phyloP scores from a whole-genome alignment of 2,329 filamentous ascomycete genomes.

The Fusarium acutatum region DNA sequence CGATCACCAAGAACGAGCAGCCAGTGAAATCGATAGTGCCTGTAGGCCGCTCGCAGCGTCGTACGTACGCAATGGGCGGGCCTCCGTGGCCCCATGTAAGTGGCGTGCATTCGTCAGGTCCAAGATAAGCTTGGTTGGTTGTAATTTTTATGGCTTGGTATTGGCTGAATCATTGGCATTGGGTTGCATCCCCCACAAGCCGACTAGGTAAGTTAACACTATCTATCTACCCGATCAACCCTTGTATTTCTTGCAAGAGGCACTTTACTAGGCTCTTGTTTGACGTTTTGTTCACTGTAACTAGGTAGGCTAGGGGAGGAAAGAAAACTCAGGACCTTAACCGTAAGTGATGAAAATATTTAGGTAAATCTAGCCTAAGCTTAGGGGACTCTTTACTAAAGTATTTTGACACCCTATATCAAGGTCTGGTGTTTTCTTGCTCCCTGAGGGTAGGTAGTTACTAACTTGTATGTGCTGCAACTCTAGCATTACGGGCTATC shows the following conservation, averaged over 20 bases:
- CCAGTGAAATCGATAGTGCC: background rate
- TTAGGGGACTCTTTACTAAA: no score
- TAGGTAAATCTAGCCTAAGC: no score
- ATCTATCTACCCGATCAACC: background rate
- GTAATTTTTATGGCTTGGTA: background rate
- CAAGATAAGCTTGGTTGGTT: slow-evolving; percentile 11
- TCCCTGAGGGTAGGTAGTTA: background rate
- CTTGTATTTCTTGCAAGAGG: background rate
- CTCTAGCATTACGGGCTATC: background rate
- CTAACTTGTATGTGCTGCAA: background rate
- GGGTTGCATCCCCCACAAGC: slow-evolving; percentile 12
- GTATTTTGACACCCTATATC: no score
- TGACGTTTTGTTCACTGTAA: background rate
- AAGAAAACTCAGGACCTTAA: no score
- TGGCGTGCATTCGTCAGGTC: slow-evolving; percentile 4
- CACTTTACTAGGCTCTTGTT: background rate
- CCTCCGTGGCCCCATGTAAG: slow-evolving; percentile 3
- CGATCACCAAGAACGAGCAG: background rate
- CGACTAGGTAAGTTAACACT: background rate
- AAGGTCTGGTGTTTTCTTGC: no score
- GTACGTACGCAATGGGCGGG: slow-evolving; percentile 17
- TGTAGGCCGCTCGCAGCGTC: background rate
- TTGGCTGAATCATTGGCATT: background rate
- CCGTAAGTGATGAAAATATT: no score
- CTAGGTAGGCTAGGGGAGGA: background rate